Base-by-base conservation (phyloP, 768 basidiomycete species). In the Rhizopogon vesiculosus region DNA sequence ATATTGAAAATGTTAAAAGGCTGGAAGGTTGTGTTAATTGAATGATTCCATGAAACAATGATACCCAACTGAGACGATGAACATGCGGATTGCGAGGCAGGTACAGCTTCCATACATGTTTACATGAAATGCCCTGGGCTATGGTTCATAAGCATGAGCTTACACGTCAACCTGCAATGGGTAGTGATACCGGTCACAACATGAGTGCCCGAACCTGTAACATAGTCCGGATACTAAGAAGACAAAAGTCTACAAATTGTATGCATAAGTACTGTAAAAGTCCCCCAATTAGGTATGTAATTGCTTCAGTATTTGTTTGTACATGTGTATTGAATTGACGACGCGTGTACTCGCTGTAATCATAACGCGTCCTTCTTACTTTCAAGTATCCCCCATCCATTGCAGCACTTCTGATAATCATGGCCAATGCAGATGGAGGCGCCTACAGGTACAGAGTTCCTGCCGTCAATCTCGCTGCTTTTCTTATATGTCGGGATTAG, bases 381-480 rank as follows among this genome's bases (percentile, higher is more conserved):
- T 54, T 25, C 29, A 31, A 46, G 18, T 56, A 13, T 7, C 19
- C 31, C 22, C 38, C 35, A 45, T 56, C 22, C 13, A 28, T 57
- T 38, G 41, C 44, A 35, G 22, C 22, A 50, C 44, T 56, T 43
- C 60, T 56, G 57, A 62, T 56, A 59, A 56, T 55, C 56, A 69
- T 91, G 89, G 89, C 89, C 52, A 89, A 78, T 66, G 87, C 87
- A 68, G 86, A 90, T 70, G 86, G 87, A 61, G 87, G 88, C 68
- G 87, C 88, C 45, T 90, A 89, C 74, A 89, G 87, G 87, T 81
- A 62, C 56, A 6, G 49, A 45, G 40, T 40, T 53, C 38, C 59
- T 51, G 61, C 57, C 3, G 59, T 57, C 54, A 53, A 61, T 53
- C 58, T 57, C 58, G 58, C 53, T 57, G 31, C 52, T 50, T 54